Conservation (phyloP, 768 basidiomycete species). For the Leccinum disarticulatum region DNA sequence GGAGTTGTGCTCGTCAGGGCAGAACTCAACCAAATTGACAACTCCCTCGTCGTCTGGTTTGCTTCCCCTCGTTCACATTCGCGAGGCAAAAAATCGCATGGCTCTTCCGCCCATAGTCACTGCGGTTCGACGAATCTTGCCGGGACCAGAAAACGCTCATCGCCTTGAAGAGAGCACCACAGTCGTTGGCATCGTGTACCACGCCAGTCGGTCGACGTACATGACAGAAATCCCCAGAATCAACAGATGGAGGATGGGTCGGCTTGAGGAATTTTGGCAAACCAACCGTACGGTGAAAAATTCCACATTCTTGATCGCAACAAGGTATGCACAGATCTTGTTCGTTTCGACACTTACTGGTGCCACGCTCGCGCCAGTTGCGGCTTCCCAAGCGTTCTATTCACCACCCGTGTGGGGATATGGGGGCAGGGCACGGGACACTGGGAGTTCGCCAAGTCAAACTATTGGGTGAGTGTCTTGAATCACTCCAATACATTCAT, state of each 20-base stretch:
- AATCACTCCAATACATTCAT: constrained; percentile 29
- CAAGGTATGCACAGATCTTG: constrained; percentile 21
- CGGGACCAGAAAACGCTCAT: constrained; percentile 4
- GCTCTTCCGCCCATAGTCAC: constrained; percentile 8
- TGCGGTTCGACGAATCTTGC: neutral
- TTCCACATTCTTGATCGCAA: constrained; percentile 20
- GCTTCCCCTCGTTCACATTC: neutral
- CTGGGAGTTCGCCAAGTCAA: constrained; percentile 13
- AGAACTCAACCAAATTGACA: constrained; percentile 3
- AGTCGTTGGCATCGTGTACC: constrained; percentile 1
- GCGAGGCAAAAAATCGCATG: constrained; percentile 6
- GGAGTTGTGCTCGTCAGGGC: constrained; percentile 18
- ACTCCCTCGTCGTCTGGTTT: neutral
- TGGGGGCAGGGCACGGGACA: constrained; percentile 3
- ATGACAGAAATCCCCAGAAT: constrained; percentile 5
- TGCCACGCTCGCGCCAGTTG: constrained; percentile 15
- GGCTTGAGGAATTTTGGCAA: constrained; percentile 11
- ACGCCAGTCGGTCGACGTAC: neutral
- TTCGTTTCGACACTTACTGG: constrained; percentile 26
- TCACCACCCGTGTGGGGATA: constrained; percentile 7
- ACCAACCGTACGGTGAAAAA: constrained; percentile 29
- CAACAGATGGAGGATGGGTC: constrained; percentile 3
- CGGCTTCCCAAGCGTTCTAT: constrained; percentile 15
- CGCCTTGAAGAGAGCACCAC: constrained; percentile 12
- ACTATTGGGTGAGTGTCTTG: constrained; percentile 32